Evolutionary conservation across 495 filamentous ascomycete genomes (phyloP).

Genomic region (Hypoxylon fragiforme): DNA sequence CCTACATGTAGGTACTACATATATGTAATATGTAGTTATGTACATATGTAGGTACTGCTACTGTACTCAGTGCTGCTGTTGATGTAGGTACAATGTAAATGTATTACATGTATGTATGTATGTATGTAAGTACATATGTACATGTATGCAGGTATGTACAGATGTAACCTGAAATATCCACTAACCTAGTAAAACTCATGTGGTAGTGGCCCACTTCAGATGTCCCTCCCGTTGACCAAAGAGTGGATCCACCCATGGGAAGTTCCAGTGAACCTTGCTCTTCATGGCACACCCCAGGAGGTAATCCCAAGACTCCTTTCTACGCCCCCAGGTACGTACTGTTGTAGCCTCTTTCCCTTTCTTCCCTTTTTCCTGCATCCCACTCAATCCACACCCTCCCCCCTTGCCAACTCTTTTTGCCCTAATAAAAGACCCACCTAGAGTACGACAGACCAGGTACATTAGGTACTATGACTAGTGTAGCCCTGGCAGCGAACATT

Average conservation of each 20-base stretch:
- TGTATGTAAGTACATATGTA: constrained; percentile 9
- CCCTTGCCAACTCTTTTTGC: background rate
- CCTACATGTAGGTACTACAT: too few species aligned
- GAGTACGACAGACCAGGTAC: constrained; percentile 12
- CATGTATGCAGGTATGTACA: background rate
- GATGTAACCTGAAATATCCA: too few species aligned
- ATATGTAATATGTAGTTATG: background rate
- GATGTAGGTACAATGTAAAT: background rate
- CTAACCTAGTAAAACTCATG: background rate
- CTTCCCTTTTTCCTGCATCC: constrained; percentile 6
- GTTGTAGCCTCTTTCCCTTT: background rate
- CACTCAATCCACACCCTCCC: background rate
- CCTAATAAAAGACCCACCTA: constrained; percentile 9
- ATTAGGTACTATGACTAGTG: constrained; percentile 3
- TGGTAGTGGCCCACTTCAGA: background rate
- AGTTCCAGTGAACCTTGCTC: too few species aligned
- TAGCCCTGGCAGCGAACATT: constrained; percentile 1
- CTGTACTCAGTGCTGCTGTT: too few species aligned
- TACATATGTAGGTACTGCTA: background rate
- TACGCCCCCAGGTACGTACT: constrained; percentile 14
- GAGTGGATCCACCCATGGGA: too few species aligned
- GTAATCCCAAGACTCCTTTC: background rate
- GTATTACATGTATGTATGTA: background rate
- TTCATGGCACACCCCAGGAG: too few species aligned
- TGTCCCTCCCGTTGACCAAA: background rate